Evolutionary conservation across 2,329 filamentous ascomycete genomes (phyloP).

Genomic region (Hymenoscyphus occultus): DNA sequence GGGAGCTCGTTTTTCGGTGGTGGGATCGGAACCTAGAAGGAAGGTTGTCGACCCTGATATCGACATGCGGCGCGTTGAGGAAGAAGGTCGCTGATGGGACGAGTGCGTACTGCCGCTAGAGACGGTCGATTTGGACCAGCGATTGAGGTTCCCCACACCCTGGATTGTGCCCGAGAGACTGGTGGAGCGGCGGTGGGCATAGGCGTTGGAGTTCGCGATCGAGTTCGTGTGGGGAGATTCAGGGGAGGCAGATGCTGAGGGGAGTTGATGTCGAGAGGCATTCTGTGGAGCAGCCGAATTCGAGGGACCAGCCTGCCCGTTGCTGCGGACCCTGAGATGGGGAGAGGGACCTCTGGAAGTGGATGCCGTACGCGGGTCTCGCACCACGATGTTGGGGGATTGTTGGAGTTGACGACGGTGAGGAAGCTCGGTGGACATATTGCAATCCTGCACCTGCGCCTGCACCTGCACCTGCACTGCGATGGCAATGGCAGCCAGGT

Average conservation of each 20-base stretch:
- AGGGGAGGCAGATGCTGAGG: constrained; percentile 1
- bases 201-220: background rate
- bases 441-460: background rate
- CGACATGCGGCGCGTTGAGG: constrained; percentile 26
- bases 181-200: constrained; percentile 22
- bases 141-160: constrained; percentile 23
- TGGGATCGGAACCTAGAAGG: constrained; percentile 19
- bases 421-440: constrained; percentile 5
- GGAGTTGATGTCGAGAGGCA: constrained; percentile 14
- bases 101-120: constrained; percentile 23
- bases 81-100: constrained; percentile 19
- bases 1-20: constrained; percentile 24
- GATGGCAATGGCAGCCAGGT: background rate
- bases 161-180: constrained; percentile 24
- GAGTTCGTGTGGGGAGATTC: constrained; percentile 17
- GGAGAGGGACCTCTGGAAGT: background rate
- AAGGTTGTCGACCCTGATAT: constrained; percentile 16
- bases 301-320: constrained; percentile 8
- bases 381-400: constrained; percentile 1
- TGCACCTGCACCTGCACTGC: too few relatives aligned
- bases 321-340: constrained; percentile 8
- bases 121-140: constrained; percentile 28
- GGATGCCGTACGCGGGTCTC: background rate
- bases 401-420: constrained; percentile 5
- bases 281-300: constrained; percentile 9